phyloP scores from a whole-genome alignment of 495 filamentous ascomycete species.

The Pyronema domesticum region DNA sequence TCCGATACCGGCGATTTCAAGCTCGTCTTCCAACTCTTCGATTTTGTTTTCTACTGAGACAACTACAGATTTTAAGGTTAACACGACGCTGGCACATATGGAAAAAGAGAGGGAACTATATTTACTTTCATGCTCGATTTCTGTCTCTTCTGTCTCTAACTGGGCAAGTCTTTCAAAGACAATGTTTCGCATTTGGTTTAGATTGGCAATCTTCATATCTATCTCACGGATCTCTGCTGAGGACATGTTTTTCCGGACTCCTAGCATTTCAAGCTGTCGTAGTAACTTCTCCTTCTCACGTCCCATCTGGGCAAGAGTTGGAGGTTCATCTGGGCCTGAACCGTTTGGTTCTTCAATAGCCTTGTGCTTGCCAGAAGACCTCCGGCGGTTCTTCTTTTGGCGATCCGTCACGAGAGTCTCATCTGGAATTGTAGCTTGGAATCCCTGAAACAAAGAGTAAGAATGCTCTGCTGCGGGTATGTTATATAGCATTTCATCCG shows the following conservation, averaged over 20 bases:
- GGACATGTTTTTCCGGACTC: slow-evolving; percentile 92
- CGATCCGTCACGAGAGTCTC: slow-evolving; percentile 28
- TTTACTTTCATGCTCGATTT: slow-evolving; percentile 72
- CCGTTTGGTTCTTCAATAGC: slow-evolving; percentile 28
- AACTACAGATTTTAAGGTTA: not conserved
- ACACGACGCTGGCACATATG: not conserved
- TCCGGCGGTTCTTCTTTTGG: slow-evolving; percentile 49
- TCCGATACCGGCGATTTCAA: slow-evolving; percentile 27
- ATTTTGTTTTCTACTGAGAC: slow-evolving; percentile 51
- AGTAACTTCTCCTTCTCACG: slow-evolving; percentile 59
- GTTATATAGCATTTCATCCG: slow-evolving; percentile 74
- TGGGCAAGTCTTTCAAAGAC: slow-evolving; percentile 73
- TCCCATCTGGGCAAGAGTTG: slow-evolving; percentile 49
- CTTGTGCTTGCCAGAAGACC: slow-evolving; percentile 30
- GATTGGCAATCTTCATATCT: slow-evolving; percentile 87
- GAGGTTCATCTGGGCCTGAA: slow-evolving; percentile 36
- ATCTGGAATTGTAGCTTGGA: slow-evolving; percentile 77
- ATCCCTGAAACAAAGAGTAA: slow-evolving; percentile 92
- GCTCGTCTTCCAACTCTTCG: slow-evolving; percentile 58
- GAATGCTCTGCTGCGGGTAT: slow-evolving; percentile 69
- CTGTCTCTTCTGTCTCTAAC: slow-evolving; percentile 83
- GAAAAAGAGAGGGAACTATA: slow-evolving; percentile 4
- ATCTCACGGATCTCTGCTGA: slow-evolving; percentile 91
- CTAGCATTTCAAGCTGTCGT: slow-evolving; percentile 77
- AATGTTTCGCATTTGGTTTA: slow-evolving; percentile 85